Base-by-base conservation (phyloP, 1,284 basidiomycete species). In the Bondarzewia mesenterica region DNA sequence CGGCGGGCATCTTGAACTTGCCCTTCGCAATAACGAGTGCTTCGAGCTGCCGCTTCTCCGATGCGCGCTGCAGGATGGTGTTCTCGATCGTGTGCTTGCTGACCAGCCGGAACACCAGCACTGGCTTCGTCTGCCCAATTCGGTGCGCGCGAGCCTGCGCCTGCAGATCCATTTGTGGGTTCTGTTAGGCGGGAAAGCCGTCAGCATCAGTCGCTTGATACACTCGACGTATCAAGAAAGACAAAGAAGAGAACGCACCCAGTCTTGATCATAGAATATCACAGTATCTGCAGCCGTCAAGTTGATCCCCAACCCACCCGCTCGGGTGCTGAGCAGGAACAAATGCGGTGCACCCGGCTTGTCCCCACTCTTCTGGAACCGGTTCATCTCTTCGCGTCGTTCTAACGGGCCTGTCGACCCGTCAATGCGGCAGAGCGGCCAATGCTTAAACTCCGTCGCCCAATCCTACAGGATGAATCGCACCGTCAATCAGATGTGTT, bases 121-220 rank as follows among this genome's bases (percentile, higher is more conserved):
- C 89, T 2, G 90, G 89, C 55, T 74, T 84, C 16, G 83, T 94
- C 67, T 97, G 94, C 2, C 94, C 94, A 50, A 98, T 98, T 6
- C 94, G 83, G 65, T 98, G 94, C 0, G 92, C 94, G 27, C 94
- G 80, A 60, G 96, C 95, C 64, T 95, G 92, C 0, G 95, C 95
- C 65, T 99, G 94, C 4, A 93, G 72, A 57, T 99, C 95, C 84
- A 94, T 93, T 70, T 95, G 92, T 0, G 94, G 94, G 60, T 93
- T 97, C 90, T 91, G 55, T 4, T 39, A 14, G 22, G 44, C 15
- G n/a, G 27, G 12, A 29, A 38, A 40, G 26, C 38, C 36, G 18
- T 41, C 22, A 41, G 42, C 15, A 51, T 27, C 55, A 53, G 47
- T 37, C 55, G 41, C 44, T 44, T 36, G 46, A 14, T 26, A 5